phyloP scores from a whole-genome alignment of 495 filamentous ascomycete genomes.

The Cercophora samala region DNA sequence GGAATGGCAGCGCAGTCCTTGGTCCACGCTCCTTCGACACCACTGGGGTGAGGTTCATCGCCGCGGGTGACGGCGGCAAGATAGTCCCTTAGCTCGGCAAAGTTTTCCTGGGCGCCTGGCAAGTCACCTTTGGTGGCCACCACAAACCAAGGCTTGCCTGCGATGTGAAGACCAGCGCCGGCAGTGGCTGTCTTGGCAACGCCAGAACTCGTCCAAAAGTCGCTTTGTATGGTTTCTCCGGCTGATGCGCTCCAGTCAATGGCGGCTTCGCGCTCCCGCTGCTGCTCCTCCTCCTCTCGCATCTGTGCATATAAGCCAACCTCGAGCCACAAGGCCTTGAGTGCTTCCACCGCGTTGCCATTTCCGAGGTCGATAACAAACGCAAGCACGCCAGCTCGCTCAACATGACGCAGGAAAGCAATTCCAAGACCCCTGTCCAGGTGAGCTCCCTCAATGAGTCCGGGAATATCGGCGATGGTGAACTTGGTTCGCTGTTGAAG shows the following conservation, averaged over 20 bases:
- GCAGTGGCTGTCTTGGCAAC: conserved; percentile 33
- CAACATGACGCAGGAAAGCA: conserved; percentile 89
- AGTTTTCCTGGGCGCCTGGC: conserved; percentile 73
- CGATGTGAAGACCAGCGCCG: conserved; percentile 57
- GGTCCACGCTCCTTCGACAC: conserved; percentile 63
- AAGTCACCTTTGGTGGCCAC: conserved; percentile 94
- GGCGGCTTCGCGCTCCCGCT: conserved; percentile 45
- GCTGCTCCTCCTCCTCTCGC: conserved; percentile 56
- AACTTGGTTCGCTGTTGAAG: conserved; percentile 65
- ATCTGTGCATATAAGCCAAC: conserved; percentile 80
- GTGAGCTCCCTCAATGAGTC: conserved; percentile 85
- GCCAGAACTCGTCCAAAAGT: conserved; percentile 30
- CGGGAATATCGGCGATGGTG: conserved; percentile 94
- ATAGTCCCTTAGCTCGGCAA: conserved; percentile 63
- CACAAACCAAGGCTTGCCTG: conserved; percentile 93
- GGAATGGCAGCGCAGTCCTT: conserved; percentile 67
- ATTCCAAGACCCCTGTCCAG: conserved; percentile 88
- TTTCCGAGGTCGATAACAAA: conserved; percentile 87
- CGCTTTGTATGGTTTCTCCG: conserved; percentile 17
- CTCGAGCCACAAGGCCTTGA: conserved; percentile 84
- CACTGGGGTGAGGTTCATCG: conserved; percentile 64
- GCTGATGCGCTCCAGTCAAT: conserved; percentile 42
- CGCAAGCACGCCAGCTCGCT: conserved; percentile 85
- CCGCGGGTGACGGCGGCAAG: conserved; percentile 58
- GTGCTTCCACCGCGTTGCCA: conserved; percentile 70